Base-by-base conservation (phyloP, 352 stramenopile species). In the Globisporangium takayamanum region DNA sequence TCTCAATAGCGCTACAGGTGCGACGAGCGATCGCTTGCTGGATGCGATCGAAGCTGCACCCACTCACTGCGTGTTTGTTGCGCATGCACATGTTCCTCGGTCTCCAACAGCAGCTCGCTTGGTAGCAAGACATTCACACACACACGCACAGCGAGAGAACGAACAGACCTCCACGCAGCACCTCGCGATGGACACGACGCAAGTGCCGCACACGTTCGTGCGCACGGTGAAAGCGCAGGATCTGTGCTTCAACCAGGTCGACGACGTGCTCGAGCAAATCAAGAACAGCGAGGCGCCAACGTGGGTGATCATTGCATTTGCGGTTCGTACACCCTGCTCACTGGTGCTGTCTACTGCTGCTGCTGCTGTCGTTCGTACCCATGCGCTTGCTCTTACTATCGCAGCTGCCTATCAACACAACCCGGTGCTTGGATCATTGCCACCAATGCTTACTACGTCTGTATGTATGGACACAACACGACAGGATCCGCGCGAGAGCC, bases 141-240 rank as follows among this genome's bases (percentile, higher is more conserved):
- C 14, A 47, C 41, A 47, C 14, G 20, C 41, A 47, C 8, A 47
- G 33, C 33, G 33, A 39, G 33, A 39, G 33, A 39, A 12, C 33
- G 33, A 39, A 10, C 33, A 12, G 33, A 12, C 2, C 28, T 6
- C 3, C 39, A 45, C 39, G 39, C 39, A 18, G 12, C 2, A 14
- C 3, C 16, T 14, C 39, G 54, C 39, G 41, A 76, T 73, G 69
- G 69, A 75, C 63, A 50, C 44, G 25, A 84, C 74, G 68, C 66
- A 85, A 53, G 68, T 88, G 63, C 78, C 79, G 57, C 79, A 87
- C 68, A 93, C 84, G 55, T 93, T 90, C 58, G 84, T 93, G 66
- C 77, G 81, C 56, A 89, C 78, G 15, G 84, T 93, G 51, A 91
- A 91, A 63, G 79, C 84, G 47, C 74, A 89, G 58, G 84, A 88